A percentile compares a stretch with the other conserved stretches of the same genome.
phyloP scores from a whole-genome alignment of 202 grass and related monocot species.

The Tripidium arundinaceum region DNA sequence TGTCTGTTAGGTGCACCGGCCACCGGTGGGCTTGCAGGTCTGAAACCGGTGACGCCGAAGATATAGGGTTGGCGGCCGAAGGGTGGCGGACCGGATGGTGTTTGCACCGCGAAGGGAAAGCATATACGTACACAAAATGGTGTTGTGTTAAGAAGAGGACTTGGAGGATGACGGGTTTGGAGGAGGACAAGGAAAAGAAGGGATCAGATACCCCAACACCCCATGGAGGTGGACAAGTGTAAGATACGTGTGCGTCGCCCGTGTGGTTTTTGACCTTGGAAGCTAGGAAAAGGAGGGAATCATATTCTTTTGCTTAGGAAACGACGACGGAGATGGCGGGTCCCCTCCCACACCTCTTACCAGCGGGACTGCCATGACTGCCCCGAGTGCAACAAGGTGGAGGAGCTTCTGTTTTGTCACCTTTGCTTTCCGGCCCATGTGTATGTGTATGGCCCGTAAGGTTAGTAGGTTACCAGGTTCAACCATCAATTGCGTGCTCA shows the following conservation, averaged over 20 bases:
- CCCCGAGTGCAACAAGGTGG: not conserved
- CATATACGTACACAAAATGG: constrained; percentile 27
- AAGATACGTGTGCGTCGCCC: not conserved
- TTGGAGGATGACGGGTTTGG: not conserved
- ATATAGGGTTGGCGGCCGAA: not conserved
- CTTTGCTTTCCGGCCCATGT: not conserved
- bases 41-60: not conserved
- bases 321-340: not conserved
- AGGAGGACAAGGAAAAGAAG: constrained; percentile 17
- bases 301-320: not conserved
- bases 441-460: not conserved
- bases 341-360: too few species aligned
- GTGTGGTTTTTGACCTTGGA: constrained; percentile 34
- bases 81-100: not conserved
- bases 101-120: constrained; percentile 19
- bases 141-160: not conserved
- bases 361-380: not conserved
- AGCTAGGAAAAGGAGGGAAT: constrained; percentile 27
- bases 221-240: constrained; percentile 25
- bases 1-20: not conserved
- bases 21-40: not conserved
- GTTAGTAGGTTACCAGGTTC: not conserved
- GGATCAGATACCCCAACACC: constrained; percentile 28
- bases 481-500: not conserved
- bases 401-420: constrained; percentile 7